phyloP scores from a whole-genome alignment of 2,329 filamentous ascomycete species.

The Aspergillus alliaceus region DNA sequence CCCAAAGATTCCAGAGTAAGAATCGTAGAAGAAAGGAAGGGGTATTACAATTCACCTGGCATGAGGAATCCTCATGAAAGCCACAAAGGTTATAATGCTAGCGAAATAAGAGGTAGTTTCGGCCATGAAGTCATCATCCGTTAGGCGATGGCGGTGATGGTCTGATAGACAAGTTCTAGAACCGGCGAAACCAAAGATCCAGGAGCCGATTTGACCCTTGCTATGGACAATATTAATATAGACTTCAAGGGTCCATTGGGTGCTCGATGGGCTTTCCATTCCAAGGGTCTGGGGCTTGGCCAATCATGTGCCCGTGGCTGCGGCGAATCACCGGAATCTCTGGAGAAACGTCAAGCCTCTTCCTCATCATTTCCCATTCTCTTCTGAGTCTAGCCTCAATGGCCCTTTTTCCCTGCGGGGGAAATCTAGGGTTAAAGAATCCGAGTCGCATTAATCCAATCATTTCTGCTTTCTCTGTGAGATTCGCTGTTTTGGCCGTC shows the following conservation, averaged over 20 bases:
- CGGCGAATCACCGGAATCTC: not conserved
- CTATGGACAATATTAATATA: not conserved
- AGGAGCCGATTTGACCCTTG: not conserved
- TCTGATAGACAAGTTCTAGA: not conserved
- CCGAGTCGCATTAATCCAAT: not conserved
- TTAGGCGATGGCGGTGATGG: not conserved
- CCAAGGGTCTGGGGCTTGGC: not conserved
- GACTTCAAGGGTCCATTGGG: not conserved
- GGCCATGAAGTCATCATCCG: not conserved
- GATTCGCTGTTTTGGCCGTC: not conserved
- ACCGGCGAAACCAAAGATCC: not conserved
- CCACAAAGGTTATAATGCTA: not conserved
- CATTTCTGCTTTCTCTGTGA: not conserved
- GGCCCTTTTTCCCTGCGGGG: not conserved
- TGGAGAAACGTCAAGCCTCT: constrained; percentile 1
- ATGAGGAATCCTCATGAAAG: not conserved
- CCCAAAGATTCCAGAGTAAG: not conserved
- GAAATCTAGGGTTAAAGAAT: not conserved
- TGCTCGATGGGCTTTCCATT: not conserved
- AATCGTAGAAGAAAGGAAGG: too few species aligned
- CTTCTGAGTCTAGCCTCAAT: not conserved
- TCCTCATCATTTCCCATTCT: not conserved
- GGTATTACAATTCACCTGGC: not conserved
- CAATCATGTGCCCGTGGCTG: not conserved
- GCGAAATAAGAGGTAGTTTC: not conserved